Evolutionary conservation across 2,329 filamentous ascomycete species (phyloP).

Genomic region (Truncatella angustata): DNA sequence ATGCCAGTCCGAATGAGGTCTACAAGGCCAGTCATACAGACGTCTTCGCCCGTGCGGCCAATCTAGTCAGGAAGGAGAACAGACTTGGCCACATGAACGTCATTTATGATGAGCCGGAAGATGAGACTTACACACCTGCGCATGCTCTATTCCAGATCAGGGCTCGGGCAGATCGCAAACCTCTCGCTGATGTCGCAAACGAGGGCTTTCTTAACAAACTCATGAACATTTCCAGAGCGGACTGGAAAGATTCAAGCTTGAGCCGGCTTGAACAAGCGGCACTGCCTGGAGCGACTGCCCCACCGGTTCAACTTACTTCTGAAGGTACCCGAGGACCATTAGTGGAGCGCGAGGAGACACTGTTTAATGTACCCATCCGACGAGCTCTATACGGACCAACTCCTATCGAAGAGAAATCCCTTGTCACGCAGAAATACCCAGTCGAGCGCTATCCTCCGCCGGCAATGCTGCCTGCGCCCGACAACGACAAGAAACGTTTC

Average conservation of each 20-base stretch:
- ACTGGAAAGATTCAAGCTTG: slow-evolving; percentile 70
- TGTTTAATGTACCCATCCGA: slow-evolving; percentile 79
- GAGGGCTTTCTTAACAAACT: slow-evolving; percentile 73
- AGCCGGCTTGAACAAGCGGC: slow-evolving; percentile 78
- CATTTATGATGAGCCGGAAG: slow-evolving; percentile 66
- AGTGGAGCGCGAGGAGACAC: slow-evolving; percentile 65
- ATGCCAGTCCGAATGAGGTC: slow-evolving; percentile 71
- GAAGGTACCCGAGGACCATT: slow-evolving; percentile 61
- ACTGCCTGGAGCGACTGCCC: slow-evolving; percentile 75
- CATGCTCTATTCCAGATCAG: slow-evolving; percentile 82
- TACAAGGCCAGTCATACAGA: slow-evolving; percentile 67
- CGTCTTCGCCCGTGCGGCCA: slow-evolving; percentile 71
- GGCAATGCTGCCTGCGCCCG: slow-evolving; percentile 72
- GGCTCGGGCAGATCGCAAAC: slow-evolving; percentile 63
- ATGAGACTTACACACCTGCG: slow-evolving; percentile 63
- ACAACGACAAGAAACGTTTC: slow-evolving; percentile 79
- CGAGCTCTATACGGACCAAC: slow-evolving; percentile 69
- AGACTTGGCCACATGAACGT: slow-evolving; percentile 66
- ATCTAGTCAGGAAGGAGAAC: slow-evolving; percentile 53
- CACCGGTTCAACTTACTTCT: slow-evolving; percentile 79
- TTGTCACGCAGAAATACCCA: slow-evolving; percentile 73
- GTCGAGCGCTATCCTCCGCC: slow-evolving; percentile 60
- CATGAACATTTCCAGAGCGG: slow-evolving; percentile 71
- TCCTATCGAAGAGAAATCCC: slow-evolving; percentile 65
- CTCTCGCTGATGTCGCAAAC: slow-evolving; percentile 66